Evolutionary conservation across 2,329 filamentous ascomycete genomes (phyloP).

Genomic region (Diaporthe amygdali): DNA sequence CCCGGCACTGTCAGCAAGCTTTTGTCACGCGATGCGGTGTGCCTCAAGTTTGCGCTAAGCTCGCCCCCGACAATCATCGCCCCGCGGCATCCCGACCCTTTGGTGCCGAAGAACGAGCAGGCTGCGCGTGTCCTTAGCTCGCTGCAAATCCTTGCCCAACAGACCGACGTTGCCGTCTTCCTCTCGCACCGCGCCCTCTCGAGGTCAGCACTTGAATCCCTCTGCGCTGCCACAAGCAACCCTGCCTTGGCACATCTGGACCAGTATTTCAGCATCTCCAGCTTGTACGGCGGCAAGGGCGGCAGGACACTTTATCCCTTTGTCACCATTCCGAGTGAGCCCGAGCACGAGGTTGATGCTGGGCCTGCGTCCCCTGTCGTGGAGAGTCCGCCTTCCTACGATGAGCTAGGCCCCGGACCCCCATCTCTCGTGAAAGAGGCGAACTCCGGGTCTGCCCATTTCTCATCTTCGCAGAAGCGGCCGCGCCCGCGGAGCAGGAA

Average conservation of each 20-base stretch:
- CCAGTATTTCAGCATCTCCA: not conserved
- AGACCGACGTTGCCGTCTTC: not conserved
- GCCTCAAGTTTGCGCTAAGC: not conserved
- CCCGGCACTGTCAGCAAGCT: not conserved
- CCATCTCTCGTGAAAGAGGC: not conserved
- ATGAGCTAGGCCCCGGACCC: not conserved
- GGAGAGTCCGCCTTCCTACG: not conserved
- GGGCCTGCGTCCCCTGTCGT: not conserved
- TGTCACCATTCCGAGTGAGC: not conserved
- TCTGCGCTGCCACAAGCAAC: not conserved
- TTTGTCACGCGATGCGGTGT: not conserved
- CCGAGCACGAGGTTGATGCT: not conserved
- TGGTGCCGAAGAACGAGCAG: not conserved
- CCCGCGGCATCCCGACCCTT: not conserved
- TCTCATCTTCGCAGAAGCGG: not conserved
- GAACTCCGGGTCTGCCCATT: not conserved
- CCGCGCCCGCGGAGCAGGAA: not conserved
- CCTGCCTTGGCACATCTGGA: not conserved
- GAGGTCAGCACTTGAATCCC: not conserved
- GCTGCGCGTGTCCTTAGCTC: not conserved
- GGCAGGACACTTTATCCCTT: not conserved
- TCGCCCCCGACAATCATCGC: not conserved
- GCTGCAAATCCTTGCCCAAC: not conserved
- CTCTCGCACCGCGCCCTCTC: not conserved
- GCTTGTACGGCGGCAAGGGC: not conserved